Evolutionary conservation across 495 filamentous ascomycete species (phyloP).

Genomic region (Aspergillus kassunensis): DNA sequence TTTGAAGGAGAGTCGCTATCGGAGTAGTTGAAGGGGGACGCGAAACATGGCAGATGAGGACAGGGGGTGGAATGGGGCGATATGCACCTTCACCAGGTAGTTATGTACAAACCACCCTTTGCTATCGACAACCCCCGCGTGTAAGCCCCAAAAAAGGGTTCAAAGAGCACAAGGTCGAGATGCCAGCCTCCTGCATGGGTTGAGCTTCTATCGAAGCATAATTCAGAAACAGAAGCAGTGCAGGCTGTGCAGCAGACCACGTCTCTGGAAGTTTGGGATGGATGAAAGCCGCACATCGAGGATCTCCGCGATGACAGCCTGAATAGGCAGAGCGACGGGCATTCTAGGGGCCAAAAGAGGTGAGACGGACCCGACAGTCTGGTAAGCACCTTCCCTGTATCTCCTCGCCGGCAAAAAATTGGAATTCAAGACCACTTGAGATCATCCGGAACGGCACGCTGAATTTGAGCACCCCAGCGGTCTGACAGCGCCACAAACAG

Average conservation of each 20-base stretch:
- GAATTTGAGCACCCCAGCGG: neutral
- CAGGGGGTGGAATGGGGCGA: neutral
- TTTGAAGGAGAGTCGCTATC: neutral
- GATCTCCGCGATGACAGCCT: slow-evolving; percentile 8
- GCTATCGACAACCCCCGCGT: neutral
- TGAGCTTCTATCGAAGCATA: slow-evolving; percentile 28
- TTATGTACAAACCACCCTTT: slow-evolving; percentile 4
- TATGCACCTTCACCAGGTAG: slow-evolving; percentile 5
- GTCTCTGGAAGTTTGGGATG: neutral
- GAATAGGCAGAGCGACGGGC: slow-evolving; percentile 6
- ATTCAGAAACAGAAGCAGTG: slow-evolving; percentile 1
- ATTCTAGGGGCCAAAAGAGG: slow-evolving; percentile 15
- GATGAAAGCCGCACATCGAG: slow-evolving; percentile 14
- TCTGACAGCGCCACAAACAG: neutral
- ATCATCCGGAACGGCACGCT: neutral
- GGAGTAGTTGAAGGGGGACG: neutral
- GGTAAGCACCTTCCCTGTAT: slow-evolving; percentile 26
- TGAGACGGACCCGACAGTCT: slow-evolving; percentile 28
- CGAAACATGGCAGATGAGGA: neutral
- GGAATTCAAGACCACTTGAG: slow-evolving; percentile 1
- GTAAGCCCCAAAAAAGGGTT: slow-evolving; percentile 1
- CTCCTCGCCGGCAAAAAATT: neutral
- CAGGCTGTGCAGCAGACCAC: neutral
- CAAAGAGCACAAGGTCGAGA: slow-evolving; percentile 3
- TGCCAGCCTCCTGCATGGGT: slow-evolving; percentile 17